Percentiles rank a stretch among this genome's conserved stretches.
These are phyloP conservation scores for Bipolaris oryzae DNA, from an alignment of 2,329 filamentous ascomycete genomes.

Conservation along the genomic window DNA sequence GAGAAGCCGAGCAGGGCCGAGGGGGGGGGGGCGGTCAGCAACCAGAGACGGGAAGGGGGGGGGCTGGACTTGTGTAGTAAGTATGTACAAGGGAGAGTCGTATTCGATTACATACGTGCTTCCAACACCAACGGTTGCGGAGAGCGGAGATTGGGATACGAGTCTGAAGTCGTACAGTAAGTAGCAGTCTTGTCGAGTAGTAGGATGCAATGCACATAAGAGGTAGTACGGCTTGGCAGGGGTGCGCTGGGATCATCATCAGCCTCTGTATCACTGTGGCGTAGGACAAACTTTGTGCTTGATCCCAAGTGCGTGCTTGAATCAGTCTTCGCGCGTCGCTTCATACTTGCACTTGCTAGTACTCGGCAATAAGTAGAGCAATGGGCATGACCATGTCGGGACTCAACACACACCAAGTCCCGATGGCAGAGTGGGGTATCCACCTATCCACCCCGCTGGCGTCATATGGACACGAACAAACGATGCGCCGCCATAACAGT, in stretches of 20 bases:
- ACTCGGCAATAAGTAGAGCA: neutral
- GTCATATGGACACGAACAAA: conserved; percentile 14
- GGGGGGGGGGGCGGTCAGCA: neutral
- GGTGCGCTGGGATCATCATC: neutral
- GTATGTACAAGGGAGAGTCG: neutral
- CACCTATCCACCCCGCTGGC: conserved; percentile 17
- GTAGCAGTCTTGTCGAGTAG: neutral
- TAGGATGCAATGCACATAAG: neutral
- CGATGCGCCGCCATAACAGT: neutral
- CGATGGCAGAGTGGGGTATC: conserved; percentile 16
- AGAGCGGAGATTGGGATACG: neutral
- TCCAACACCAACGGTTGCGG: neutral
- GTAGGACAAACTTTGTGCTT: neutral
- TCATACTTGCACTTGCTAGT: too few species aligned
- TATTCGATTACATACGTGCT: too few species aligned
- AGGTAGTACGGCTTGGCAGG: conserved; percentile 5
- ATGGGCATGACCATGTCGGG: neutral
- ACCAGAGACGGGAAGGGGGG: too few species aligned
- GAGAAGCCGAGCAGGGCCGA: conserved; percentile 10
- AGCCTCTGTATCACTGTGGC: neutral
- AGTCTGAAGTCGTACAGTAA: neutral
- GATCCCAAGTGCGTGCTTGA: neutral
- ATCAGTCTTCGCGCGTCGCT: neutral
- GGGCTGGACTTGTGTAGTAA: neutral
- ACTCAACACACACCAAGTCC: neutral